These are phyloP conservation scores for Aspergillus leporis DNA, from an alignment of 495 filamentous ascomycete genomes.

Conservation along the genomic window DNA sequence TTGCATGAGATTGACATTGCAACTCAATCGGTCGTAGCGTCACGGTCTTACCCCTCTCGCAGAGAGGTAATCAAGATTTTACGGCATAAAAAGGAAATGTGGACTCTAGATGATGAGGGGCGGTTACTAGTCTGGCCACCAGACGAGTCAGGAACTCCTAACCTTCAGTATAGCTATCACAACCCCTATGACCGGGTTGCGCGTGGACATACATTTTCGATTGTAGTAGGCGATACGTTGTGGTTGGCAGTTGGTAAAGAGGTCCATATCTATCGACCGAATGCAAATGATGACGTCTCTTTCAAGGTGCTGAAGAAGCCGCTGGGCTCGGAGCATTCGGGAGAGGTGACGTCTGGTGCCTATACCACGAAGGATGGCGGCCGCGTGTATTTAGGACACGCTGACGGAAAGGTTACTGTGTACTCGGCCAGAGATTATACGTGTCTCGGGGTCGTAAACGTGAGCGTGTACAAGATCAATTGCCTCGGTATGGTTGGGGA, in stretches of 20 bases:
- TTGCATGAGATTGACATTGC: conserved; percentile 82
- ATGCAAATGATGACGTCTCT: conserved; percentile 60
- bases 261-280: conserved; percentile 78
- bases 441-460: conserved; percentile 74
- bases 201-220: conserved; percentile 83
- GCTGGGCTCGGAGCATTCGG: conserved; percentile 63
- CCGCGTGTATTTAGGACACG: conserved; percentile 86
- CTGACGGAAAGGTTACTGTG: conserved; percentile 89
- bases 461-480: conserved; percentile 95
- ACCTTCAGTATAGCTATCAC: conserved; percentile 59
- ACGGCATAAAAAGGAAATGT: conserved; percentile 84
- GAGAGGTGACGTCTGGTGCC: conserved; percentile 87
- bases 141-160: conserved; percentile 72
- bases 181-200: conserved; percentile 71
- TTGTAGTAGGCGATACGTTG: conserved; percentile 74
- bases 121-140: conserved; percentile 86
- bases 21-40: conserved; percentile 63
- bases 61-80: conserved; percentile 85
- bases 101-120: conserved; percentile 91
- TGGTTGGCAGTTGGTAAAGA: conserved; percentile 92
- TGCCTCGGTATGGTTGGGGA: conserved; percentile 79
- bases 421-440: conserved; percentile 75
- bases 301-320: conserved; percentile 73
- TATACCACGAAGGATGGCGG: conserved; percentile 72
- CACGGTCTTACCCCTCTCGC: conserved; percentile 72